These are phyloP conservation scores for Nigrospora oryzae DNA, from an alignment of 2,329 filamentous ascomycete species.

Conservation along the genomic window DNA sequence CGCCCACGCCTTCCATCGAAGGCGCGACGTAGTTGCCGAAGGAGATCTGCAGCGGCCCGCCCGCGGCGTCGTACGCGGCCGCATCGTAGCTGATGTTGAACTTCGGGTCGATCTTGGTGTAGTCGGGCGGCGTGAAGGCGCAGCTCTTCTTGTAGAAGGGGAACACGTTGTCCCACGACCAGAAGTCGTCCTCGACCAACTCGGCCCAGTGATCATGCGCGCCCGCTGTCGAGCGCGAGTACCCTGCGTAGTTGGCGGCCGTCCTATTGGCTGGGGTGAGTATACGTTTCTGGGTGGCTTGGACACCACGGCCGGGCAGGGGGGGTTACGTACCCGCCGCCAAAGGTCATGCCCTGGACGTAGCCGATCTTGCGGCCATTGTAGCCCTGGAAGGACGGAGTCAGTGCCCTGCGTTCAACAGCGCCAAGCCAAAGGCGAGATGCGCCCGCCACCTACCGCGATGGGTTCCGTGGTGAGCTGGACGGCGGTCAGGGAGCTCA, in stretches of 20 bases:
- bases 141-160: slow-evolving; percentile 1
- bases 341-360: background rate
- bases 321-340: background rate
- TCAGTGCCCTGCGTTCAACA: background rate
- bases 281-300: no score
- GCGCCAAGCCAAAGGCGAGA: background rate
- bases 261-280: no score
- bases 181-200: background rate
- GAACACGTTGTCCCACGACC: background rate
- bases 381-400: background rate
- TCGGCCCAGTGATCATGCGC: background rate
- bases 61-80: no score
- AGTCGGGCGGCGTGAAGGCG: background rate
- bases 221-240: background rate
- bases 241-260: background rate
- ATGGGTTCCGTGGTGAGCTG: background rate
- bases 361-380: background rate
- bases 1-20: no score
- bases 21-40: no score
- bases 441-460: background rate
- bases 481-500: background rate
- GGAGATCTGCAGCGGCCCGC: no score
- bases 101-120: no score
- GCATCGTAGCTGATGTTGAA: no score
- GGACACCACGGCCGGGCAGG: no score